Evolutionary conservation across 257 asterid genomes (phyloP), one percentile per base, ranked within the genome.

Genomic region (Solanum tarijense): DNA sequence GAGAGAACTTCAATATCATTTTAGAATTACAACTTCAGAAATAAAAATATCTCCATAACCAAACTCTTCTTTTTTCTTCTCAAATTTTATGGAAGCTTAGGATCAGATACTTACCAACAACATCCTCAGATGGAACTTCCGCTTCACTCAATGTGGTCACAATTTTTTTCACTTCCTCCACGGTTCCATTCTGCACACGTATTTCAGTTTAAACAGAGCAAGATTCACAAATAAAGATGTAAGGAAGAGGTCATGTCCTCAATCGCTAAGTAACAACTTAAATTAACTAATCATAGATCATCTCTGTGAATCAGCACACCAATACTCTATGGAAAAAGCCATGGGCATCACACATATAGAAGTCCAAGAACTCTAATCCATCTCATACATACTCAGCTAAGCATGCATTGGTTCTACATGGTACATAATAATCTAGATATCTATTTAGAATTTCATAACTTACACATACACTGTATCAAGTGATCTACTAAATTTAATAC

Each of bases 111-210:
- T 73, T 71, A 88, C 93, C 93, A 10, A 89, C 93, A 85, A 86
- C 91, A 69, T 91, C 93, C 78, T 91, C 93, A n/a, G 92, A 82
- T 36, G 91, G 93, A 35, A 91, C 92, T 89, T 91, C 93, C 52
- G 93, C 91, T 84, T 87, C 88, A 88, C 88, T 91, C 86, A 91
- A 83, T n/a, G 74, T 41, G 29, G 91, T 88, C 58, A 91, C 91
- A 74, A 89, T 88, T 89, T 87, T 89, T 88, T 89, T 89, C 83
- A 91, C 93, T 75, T 89, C 91, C 72, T 89, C 93, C 34, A 38
- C 66, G 12, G 92, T 89, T 52, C 92, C 91, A 87, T 91, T 89
- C 93, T 89, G 84, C 43, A 36, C 23, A 79, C 4, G 10, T 52
- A 84, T 34, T 72, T 82, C 20, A 76, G 12, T 46, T 68, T 55